Evolutionary conservation across 2,329 filamentous ascomycete species (phyloP), one percentile per base, ranked within the genome.

Genomic region (Thielaviopsis ethacetica): DNA sequence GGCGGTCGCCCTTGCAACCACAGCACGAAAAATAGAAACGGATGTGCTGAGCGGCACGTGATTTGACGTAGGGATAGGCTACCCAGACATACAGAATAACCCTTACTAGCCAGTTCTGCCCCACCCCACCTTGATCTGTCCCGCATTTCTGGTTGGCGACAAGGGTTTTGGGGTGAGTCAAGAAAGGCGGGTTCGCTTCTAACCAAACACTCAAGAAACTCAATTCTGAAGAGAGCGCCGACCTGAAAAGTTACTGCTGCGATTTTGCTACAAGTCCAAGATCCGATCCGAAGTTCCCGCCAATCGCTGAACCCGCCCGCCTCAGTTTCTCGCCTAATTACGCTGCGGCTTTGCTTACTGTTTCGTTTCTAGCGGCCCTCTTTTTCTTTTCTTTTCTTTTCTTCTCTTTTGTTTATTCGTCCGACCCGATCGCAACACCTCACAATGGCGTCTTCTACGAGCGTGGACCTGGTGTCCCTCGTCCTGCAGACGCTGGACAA

Each of bases 401-500:
- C 27, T 22, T 30, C 38, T 26, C 9, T 1, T 4, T n/a, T n/a
- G 17, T 34, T 10, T 9, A 34, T 12, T 26, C 5, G n/a, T 50
- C 19, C 34, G 24, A 41, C 38, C 38, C 50, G 27, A 41, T 15
- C n/a, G 53, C 41, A 54, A 54, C 21, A 41, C 38, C 19, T 57
- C 61, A 70, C 59, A 59, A 79, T 79, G 76, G 72, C 60, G 41
- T 57, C 59, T 54, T 66, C 71, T 30, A 66, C 69, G 34, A 56
- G 67, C 54, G 74, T 74, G 70, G 84, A 88, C 68, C 74, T 89
- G 67, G 76, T 80, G 62, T 74, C 76, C 59, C 75, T 81, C 66
- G 76, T 91, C 64, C 78, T 91, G 65, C 77, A 82, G 62, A 78
- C 80, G 59, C 75, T 91, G 65, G 77, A 78, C 69, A 74, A 79